phyloP scores from a whole-genome alignment of 257 asterid species.

The Galeopsis tetrahit region DNA sequence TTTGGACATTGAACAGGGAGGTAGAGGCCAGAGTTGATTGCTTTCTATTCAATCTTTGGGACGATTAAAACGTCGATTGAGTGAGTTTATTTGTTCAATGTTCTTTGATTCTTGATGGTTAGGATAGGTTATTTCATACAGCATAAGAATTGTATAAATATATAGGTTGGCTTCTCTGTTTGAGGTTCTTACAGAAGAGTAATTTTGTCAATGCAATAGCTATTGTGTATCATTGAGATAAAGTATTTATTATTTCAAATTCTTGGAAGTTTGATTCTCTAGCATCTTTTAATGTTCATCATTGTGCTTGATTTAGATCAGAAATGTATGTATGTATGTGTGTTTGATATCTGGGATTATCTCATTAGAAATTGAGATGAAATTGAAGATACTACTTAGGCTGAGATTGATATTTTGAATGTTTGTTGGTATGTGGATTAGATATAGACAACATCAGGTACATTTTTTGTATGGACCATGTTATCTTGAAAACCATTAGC shows the following conservation, averaged over 20 bases:
- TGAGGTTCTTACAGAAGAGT: constrained; percentile 58
- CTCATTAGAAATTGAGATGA: neutral
- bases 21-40: constrained; percentile 42
- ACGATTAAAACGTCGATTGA: neutral
- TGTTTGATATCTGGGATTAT: neutral
- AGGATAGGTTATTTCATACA: constrained; percentile 29
- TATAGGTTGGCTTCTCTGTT: constrained; percentile 58
- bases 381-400: neutral
- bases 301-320: neutral
- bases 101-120: constrained; percentile 56
- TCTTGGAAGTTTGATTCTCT: constrained; percentile 25
- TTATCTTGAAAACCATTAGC: neutral
- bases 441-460: constrained; percentile 7
- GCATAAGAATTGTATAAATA: constrained; percentile 34
- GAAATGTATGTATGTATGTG: neutral
- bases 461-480: neutral
- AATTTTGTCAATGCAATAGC: constrained; percentile 25
- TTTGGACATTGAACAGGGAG: constrained; percentile 66
- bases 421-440: neutral
- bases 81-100: constrained; percentile 28
- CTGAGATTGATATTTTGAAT: neutral
- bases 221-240: constrained; percentile 24
- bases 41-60: neutral
- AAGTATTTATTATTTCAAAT: constrained; percentile 11
- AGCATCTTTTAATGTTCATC: neutral